Evolutionary conservation across 2,329 filamentous ascomycete species (phyloP).

Genomic region (Thelonectria olida): DNA sequence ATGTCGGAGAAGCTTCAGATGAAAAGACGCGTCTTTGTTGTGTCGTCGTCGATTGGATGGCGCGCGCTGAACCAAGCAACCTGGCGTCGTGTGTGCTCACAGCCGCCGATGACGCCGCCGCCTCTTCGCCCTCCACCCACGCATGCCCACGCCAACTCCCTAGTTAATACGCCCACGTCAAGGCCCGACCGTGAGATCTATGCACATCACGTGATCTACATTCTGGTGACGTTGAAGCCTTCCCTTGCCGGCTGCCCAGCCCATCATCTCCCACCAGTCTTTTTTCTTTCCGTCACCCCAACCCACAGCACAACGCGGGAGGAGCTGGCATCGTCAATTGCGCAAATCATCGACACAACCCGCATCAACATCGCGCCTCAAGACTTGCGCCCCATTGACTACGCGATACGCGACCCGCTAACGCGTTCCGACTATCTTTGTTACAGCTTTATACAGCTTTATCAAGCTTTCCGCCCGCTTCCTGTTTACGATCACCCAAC

Average conservation of each 20-base stretch:
- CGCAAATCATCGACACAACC: conserved; percentile 44
- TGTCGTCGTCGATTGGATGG: background rate
- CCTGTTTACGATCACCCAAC: conserved; percentile 22
- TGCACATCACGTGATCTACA: conserved; percentile 45
- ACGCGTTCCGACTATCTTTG: conserved; percentile 42
- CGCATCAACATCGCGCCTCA: conserved; percentile 42
- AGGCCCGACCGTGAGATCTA: conserved; percentile 22
- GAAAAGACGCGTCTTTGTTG: background rate
- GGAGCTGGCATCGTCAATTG: conserved; percentile 44
- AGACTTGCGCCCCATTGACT: conserved; percentile 42
- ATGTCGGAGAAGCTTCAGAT: background rate
- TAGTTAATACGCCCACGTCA: background rate
- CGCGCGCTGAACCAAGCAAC: conserved; percentile 4
- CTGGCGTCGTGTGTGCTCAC: conserved; percentile 28
- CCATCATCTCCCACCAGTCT: conserved; percentile 45
- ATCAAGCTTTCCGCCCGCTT: conserved; percentile 30
- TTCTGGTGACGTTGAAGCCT: conserved; percentile 48
- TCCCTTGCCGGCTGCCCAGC: conserved; percentile 43
- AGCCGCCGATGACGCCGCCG: conserved; percentile 37
- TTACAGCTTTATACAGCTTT: conserved; percentile 11
- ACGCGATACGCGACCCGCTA: conserved; percentile 39
- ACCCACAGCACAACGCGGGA: conserved; percentile 45
- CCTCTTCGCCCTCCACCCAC: conserved; percentile 11
- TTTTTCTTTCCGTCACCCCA: conserved; percentile 48
- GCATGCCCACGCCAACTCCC: conserved; percentile 4